phyloP scores from a whole-genome alignment of 352 stramenopile species.

The Peronospora destructor region DNA sequence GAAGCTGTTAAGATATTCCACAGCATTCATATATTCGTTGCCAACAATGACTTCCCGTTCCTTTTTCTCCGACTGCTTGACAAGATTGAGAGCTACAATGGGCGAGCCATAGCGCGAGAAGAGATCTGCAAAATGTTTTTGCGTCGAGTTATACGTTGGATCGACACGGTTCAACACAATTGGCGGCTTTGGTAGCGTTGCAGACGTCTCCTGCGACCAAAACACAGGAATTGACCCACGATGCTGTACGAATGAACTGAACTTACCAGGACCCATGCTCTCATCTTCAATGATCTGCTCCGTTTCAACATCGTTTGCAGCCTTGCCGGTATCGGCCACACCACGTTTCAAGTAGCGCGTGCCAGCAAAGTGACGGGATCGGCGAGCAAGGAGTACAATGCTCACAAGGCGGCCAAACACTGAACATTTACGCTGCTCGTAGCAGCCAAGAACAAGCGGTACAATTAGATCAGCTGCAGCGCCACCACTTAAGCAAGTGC shows the following conservation, averaged over 20 bases:
- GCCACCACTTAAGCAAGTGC: slow-evolving; percentile 69
- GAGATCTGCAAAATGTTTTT: slow-evolving; percentile 91
- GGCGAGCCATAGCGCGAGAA: slow-evolving; percentile 94
- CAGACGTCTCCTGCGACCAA: slow-evolving; percentile 98
- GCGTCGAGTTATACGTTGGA: slow-evolving; percentile 92
- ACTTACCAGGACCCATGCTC: slow-evolving; percentile 86
- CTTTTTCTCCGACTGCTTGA: slow-evolving; percentile 96
- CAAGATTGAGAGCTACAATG: slow-evolving; percentile 96
- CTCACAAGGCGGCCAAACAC: slow-evolving; percentile 94
- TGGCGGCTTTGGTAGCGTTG: slow-evolving; percentile 96
- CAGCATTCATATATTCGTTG: slow-evolving; percentile 94
- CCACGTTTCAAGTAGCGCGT: slow-evolving; percentile 97
- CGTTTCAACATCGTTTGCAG: slow-evolving; percentile 99
- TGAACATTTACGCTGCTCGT: slow-evolving; percentile 94
- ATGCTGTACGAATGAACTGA: slow-evolving; percentile 96
- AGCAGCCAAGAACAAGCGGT: slow-evolving; percentile 91
- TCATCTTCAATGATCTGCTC: slow-evolving; percentile 94
- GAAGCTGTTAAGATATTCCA: slow-evolving; percentile 97
- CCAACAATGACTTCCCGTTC: slow-evolving; percentile 96
- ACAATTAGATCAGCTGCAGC: slow-evolving; percentile 86
- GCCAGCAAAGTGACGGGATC: slow-evolving; percentile 97
- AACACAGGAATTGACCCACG: slow-evolving; percentile 98
- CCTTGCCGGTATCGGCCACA: slow-evolving; percentile 96
- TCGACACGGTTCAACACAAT: slow-evolving; percentile 96
- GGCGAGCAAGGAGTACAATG: slow-evolving; percentile 93